Evolutionary conservation across 306 rosid genomes (phyloP).

Genomic region (Cucurbita maxima): DNA sequence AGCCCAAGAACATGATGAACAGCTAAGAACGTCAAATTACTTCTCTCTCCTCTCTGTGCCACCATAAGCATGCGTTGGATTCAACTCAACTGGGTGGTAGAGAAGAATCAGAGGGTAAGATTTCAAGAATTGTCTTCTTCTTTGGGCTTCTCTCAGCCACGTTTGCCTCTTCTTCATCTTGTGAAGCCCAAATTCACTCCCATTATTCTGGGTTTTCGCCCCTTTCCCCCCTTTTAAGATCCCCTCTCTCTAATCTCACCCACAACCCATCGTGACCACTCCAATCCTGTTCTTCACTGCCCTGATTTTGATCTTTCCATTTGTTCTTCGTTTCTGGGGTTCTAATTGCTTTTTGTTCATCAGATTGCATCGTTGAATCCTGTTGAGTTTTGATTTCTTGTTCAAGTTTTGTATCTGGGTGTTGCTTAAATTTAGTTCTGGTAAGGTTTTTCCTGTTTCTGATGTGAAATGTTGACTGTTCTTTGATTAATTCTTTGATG

Average conservation of each 20-base stretch:
- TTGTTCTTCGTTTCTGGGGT: neutral
- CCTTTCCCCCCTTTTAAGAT: neutral
- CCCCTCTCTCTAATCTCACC: neutral
- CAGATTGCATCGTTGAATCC: neutral
- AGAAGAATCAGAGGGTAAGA: neutral
- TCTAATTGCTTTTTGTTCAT: neutral
- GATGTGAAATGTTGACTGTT: neutral
- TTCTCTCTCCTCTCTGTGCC: neutral
- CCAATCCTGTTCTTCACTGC: neutral
- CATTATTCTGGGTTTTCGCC: neutral
- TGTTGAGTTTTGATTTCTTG: neutral
- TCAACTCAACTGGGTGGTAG: neutral
- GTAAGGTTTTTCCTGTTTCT: neutral
- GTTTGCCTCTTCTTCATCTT: neutral
- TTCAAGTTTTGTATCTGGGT: neutral
- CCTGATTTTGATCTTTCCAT: neutral
- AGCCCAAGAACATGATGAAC: neutral
- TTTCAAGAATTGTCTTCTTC: slow-evolving; percentile 1
- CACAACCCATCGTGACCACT: neutral
- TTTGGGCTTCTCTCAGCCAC: slow-evolving; percentile 6
- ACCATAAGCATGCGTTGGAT: neutral
- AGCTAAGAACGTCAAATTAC: neutral
- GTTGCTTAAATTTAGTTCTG: neutral
- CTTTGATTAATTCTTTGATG: neutral
- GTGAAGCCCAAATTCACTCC: slow-evolving; percentile 7